Conservation (phyloP, 1,284 basidiomycete genomes). For the Hortiboletus rubellus region DNA sequence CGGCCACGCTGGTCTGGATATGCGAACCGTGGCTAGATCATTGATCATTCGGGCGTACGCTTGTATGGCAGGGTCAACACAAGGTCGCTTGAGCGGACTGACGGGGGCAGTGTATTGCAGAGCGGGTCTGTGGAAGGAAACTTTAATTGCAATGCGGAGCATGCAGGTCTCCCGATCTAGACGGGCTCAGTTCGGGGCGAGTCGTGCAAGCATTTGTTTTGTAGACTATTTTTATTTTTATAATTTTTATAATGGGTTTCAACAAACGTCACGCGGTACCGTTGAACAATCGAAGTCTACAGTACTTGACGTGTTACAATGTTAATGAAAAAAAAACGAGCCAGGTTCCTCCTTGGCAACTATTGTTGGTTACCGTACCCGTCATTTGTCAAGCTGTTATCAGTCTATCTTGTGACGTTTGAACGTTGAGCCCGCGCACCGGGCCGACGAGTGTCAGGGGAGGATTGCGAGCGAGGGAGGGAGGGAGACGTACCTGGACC, state of each 20-base stretch:
- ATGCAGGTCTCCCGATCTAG: conserved; percentile 2
- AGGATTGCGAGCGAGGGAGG: too few species aligned
- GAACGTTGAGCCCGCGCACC: too few species aligned
- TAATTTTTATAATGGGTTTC: not conserved
- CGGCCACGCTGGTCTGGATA: not conserved
- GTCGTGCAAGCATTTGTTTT: conserved; percentile 1
- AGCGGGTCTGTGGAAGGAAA: not conserved
- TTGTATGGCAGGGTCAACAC: not conserved
- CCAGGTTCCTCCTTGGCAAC: too few species aligned
- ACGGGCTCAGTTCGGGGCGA: conserved; percentile 3
- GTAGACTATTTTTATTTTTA: conserved; percentile 1
- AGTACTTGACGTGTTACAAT: too few species aligned
- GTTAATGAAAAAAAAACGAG: too few species aligned
- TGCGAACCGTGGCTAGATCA: not conserved
- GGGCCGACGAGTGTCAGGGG: too few species aligned
- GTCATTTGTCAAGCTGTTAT: too few species aligned
- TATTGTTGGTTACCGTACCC: too few species aligned
- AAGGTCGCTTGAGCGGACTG: not conserved
- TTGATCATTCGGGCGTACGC: not conserved
- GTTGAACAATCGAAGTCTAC: too few species aligned
- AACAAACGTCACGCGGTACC: too few species aligned
- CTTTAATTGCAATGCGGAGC: not conserved
- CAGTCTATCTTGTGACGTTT: too few species aligned
- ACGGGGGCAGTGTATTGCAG: not conserved
- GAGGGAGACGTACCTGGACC: too few species aligned